Conservation (phyloP, 1,284 basidiomycete genomes). For the Sanguinoderma infundibulare region DNA sequence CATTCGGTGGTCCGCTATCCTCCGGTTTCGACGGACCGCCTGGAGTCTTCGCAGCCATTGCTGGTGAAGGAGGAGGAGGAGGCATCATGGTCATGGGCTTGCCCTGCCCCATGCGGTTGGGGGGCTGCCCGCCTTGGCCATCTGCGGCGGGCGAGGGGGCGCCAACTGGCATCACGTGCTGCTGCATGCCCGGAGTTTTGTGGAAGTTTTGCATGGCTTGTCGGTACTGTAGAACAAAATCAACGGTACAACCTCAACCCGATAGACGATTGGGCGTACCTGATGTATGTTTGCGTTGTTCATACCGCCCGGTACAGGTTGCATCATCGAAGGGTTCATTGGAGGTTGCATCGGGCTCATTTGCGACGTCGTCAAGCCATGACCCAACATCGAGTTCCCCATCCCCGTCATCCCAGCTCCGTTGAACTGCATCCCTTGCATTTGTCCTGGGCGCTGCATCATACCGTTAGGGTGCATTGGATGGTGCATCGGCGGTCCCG, state of each 20-base stretch:
- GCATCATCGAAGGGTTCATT: constrained; percentile 36
- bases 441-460: constrained; percentile 24
- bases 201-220: constrained; percentile 42
- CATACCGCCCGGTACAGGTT: constrained; percentile 27
- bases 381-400: constrained; percentile 30
- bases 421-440: constrained; percentile 32
- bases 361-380: constrained; percentile 24
- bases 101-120: constrained; percentile 35
- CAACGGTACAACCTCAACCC: not conserved
- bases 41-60: constrained; percentile 36
- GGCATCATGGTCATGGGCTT: constrained; percentile 55
- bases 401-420: constrained; percentile 28
- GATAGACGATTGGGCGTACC: constrained; percentile 23
- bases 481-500: constrained; percentile 20
- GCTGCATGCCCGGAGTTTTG: constrained; percentile 30
- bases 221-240: constrained; percentile 38
- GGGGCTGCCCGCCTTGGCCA: constrained; percentile 14
- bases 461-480: constrained; percentile 29
- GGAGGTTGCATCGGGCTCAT: constrained; percentile 26
- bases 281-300: constrained; percentile 42
- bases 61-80: constrained; percentile 43
- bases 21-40: constrained; percentile 34
- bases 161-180: constrained; percentile 25
- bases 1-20: constrained; percentile 22
- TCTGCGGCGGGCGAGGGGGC: constrained; percentile 29